phyloP scores from a whole-genome alignment of 345 rosid genomes.

The Lenwebbia sp. region DNA sequence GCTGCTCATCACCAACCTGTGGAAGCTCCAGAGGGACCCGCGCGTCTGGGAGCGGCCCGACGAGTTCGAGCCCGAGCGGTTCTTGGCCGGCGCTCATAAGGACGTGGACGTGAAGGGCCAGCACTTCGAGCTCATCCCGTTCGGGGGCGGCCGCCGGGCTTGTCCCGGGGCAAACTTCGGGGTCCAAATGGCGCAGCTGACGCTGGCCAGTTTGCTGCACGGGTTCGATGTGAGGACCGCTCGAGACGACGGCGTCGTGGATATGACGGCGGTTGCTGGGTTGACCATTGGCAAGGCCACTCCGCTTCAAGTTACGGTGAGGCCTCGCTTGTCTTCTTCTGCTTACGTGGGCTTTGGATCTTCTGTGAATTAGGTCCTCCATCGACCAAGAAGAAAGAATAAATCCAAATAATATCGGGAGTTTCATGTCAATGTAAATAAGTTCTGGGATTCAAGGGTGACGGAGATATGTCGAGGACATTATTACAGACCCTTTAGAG shows the following conservation, averaged over 20 bases:
- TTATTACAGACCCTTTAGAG: neutral
- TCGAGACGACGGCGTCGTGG: neutral
- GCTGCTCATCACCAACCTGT: constrained; percentile 1
- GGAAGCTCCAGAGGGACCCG: constrained; percentile 18
- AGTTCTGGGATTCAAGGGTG: neutral
- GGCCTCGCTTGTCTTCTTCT: constrained; percentile 8
- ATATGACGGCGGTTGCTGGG: constrained; percentile 4
- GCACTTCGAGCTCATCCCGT: constrained; percentile 11
- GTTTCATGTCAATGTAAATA: neutral
- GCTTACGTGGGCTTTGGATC: neutral
- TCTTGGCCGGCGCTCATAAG: neutral
- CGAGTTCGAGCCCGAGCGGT: constrained; percentile 16
- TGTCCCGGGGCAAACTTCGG: constrained; percentile 9
- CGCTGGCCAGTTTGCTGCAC: constrained; percentile 6
- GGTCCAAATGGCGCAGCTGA: constrained; percentile 5
- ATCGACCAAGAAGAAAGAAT: neutral
- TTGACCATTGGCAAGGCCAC: constrained; percentile 7
- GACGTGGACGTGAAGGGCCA: constrained; percentile 10
- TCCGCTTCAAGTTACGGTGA: constrained; percentile 5
- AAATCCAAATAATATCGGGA: neutral
- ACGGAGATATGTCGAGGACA: neutral
- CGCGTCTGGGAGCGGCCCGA: constrained; percentile 6
- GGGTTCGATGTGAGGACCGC: neutral
- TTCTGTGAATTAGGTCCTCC: neutral
- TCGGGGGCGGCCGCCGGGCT: constrained; percentile 14